Percentiles rank a stretch among this genome's conserved stretches.
Evolutionary conservation across 192 early-diverging fungal species (phyloP).

Genomic region (Coemansia sp.): DNA sequence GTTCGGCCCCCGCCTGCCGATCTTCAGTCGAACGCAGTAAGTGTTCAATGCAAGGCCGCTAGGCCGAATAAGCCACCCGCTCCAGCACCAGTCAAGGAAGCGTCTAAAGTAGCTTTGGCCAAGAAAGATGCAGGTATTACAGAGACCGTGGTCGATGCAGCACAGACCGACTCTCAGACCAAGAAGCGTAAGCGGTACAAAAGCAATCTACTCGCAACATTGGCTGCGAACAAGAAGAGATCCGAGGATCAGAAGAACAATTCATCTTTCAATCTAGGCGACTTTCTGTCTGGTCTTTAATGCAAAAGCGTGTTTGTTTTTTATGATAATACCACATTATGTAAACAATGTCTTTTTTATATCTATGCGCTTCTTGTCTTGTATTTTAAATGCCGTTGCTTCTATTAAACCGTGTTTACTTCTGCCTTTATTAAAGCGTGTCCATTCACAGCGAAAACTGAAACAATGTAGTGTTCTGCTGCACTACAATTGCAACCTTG

Average conservation of each 20-base stretch:
- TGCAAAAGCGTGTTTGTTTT: not conserved
- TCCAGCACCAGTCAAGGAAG: not conserved
- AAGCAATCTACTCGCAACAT: slow-evolving; percentile 41
- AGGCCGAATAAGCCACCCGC: not conserved
- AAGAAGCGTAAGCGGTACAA: slow-evolving; percentile 51
- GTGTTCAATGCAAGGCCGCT: not conserved
- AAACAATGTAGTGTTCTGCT: no score
- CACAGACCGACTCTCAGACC: slow-evolving; percentile 7
- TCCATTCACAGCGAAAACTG: no score
- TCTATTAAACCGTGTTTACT: no score
- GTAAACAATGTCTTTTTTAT: not conserved
- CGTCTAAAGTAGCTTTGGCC: not conserved
- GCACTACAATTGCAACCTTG: no score
- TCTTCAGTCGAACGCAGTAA: not conserved
- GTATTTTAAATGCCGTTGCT: no score
- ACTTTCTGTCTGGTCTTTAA: slow-evolving; percentile 40
- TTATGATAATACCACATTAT: not conserved
- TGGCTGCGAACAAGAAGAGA: slow-evolving; percentile 50
- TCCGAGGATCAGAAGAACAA: slow-evolving; percentile 25
- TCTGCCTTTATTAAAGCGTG: no score
- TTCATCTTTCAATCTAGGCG: slow-evolving; percentile 25
- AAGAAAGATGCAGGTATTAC: not conserved
- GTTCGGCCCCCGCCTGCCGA: not conserved
- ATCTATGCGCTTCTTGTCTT: no score
- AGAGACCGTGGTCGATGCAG: not conserved